Evolutionary conservation across 2,329 filamentous ascomycete species (phyloP), one percentile per base, ranked within the genome.

Genomic region (Claviceps sp.): DNA sequence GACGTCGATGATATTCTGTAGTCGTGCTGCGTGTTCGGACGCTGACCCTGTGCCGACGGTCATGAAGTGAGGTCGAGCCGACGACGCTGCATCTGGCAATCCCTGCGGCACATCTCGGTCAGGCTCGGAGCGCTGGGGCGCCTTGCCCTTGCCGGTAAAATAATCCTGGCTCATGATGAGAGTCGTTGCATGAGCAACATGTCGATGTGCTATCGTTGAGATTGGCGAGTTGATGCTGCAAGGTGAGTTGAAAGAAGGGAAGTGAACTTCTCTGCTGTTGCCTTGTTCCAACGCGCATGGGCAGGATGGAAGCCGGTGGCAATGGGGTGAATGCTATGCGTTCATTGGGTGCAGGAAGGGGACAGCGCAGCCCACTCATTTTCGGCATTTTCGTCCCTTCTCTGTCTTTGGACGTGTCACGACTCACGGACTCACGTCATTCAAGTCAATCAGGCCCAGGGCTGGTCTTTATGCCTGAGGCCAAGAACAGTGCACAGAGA

Each of bases 11-110:
- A 94, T 79, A 17, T 83, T 81, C 67, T 93, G 87, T 40, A 97
- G 74, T 51, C 83, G 83, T 34, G 85, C 79, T 39, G 88, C 90
- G 64, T 88, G 87, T 62, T 88, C 82, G 20, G 90, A 90, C 22
- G 85, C 82, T 51, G 83, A 82, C 50, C 90, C 90, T 58, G 77
- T 82, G 53, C 91, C 91, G 49, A 96, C 87, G 5, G 88, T 94
- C 83, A 95, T 87, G 68, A 90, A 96, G 53, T 81, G 76, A 49
- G 85, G 85, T 55, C 62, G 62, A 53, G 62, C 58, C 52, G 63
- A 55, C 17, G 64, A 52, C 53, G 61, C 52, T 52, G 61, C 57
- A 57, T 59, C 51, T 58, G 57, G 53, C 42, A 42, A 38, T 38
- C 20, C 13, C 29, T 61, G 55, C 50, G 62, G 57, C 53, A 57